Percentiles rank a stretch among this genome's conserved stretches.
These are phyloP conservation scores for Pseudotulostoma volvatum DNA, from an alignment of 495 filamentous ascomycete genomes.

Conservation along the genomic window DNA sequence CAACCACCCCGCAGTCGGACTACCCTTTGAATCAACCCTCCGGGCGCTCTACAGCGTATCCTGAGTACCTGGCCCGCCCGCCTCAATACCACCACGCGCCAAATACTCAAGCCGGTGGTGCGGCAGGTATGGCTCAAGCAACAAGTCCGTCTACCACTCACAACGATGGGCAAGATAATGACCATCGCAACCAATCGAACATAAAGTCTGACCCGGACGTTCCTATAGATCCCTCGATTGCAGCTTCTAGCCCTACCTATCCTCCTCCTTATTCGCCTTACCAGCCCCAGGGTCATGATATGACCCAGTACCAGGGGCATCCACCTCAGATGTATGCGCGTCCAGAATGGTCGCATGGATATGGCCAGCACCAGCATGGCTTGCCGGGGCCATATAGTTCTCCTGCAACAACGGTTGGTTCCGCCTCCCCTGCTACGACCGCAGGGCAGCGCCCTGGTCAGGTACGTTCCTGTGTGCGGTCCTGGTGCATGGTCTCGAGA, in stretches of 20 bases:
- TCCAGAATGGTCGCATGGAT: constrained; percentile 68
- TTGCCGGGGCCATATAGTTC: constrained; percentile 47
- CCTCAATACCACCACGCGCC: constrained; percentile 51
- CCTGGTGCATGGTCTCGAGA: constrained; percentile 6
- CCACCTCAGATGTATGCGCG: constrained; percentile 57
- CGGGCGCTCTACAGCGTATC: constrained; percentile 63
- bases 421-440: constrained; percentile 40
- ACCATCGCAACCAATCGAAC: constrained; percentile 44
- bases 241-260: constrained; percentile 82
- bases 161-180: constrained; percentile 57
- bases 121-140: constrained; percentile 92
- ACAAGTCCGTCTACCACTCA: constrained; percentile 85
- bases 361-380: constrained; percentile 45
- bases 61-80: constrained; percentile 53
- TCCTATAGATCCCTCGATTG: constrained; percentile 98
- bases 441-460: constrained; percentile 50
- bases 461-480: constrained; percentile 43
- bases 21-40: constrained; percentile 68
- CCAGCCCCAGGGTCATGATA: constrained; percentile 62
- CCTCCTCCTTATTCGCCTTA: constrained; percentile 76
- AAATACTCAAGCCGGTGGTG: constrained; percentile 54
- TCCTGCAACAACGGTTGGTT: constrained; percentile 42
- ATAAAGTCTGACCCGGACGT: constrained; percentile 86
- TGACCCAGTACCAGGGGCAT: constrained; percentile 50
- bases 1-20: constrained; percentile 75